Base-by-base conservation (phyloP, 768 basidiomycete genomes). In the Candolleomyces aberdarensis region DNA sequence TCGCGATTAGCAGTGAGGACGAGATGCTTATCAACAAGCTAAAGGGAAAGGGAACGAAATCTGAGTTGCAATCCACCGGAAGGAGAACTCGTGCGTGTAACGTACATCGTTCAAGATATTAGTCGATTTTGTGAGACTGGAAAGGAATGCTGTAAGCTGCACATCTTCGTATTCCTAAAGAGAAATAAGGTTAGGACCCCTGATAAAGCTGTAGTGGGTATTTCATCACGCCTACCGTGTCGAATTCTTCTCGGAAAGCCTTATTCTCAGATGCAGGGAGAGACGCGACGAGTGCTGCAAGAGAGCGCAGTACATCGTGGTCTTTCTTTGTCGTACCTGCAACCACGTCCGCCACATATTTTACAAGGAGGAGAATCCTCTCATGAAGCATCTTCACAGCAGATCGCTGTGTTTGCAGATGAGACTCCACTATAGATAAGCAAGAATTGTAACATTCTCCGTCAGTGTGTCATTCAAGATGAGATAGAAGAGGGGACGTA, bases 301-400 rank as follows among this genome's bases (percentile, higher is more conserved):
- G 81, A 48, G 95, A 85, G 36, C 97, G 88, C 46, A 99, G 81
- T 0, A 88, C 85, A 14, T 85, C 81, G 65, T 94, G 86, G 72
- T 99, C 95, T 61, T 84, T 85, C 40, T 75, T 76, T n/a, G 89
- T 84, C 81, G 44, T 66, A 91, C 94, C 89, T 71, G 86, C 81
- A 52, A 92, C 80, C 17, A 90, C 89, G 22, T 85, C 85, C 3
- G 83, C 74, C 39, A 98, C 86, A 73, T 99, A 98, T 71, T 88
- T 83, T n/a, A 94, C 86, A 9, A 99, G 83, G 6, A 96, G 77
- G 53, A 87, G 64, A 53, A 98, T 92, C 53, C 97, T 86, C 65
- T 97, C 94, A 67, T 95, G 88, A 57, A 99, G 81, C 97, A 98
- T 98, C 71, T 94, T 90, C 58, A 99, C 89, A 11, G 97, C 97